Conservation (phyloP, 768 basidiomycete species). For the Dentipellis sp. region DNA sequence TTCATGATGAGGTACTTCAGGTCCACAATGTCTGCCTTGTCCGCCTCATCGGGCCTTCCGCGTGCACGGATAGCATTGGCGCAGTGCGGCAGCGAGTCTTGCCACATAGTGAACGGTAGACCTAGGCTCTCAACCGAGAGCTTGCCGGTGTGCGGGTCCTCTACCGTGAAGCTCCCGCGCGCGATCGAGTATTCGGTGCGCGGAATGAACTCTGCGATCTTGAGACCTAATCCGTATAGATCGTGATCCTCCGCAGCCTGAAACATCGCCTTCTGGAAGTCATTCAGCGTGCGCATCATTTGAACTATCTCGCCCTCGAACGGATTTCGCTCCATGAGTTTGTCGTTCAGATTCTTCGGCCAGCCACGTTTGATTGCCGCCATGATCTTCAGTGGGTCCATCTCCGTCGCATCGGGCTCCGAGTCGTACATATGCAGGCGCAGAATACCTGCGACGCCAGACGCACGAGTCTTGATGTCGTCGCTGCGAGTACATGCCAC, state of each 20-base stretch:
- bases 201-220: constrained; percentile 39
- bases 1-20: constrained; percentile 50
- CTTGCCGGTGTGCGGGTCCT: constrained; percentile 33
- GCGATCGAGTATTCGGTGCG: constrained; percentile 52
- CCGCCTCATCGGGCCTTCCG: constrained; percentile 31
- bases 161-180: constrained; percentile 42
- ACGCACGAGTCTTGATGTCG: constrained; percentile 43
- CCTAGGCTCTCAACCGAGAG: constrained; percentile 35
- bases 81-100: constrained; percentile 49
- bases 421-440: constrained; percentile 35
- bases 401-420: constrained; percentile 34
- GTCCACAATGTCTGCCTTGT: constrained; percentile 56
- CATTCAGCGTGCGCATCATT: constrained; percentile 28
- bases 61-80: constrained; percentile 44
- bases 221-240: constrained; percentile 40
- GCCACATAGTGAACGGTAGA: constrained; percentile 51
- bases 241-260: constrained; percentile 35
- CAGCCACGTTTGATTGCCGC: constrained; percentile 31
- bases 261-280: constrained; percentile 49
- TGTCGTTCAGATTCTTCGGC: constrained; percentile 35
- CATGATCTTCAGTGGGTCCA: constrained; percentile 44
- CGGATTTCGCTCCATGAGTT: constrained; percentile 40
- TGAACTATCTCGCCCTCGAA: constrained; percentile 37
- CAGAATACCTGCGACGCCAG: constrained; percentile 44
- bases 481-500: constrained; percentile 46